Evolutionary conservation across 192 early-diverging fungal genomes (phyloP), one percentile per base, ranked within the genome.

Genomic region (Phycomyces blakesleeanus): DNA sequence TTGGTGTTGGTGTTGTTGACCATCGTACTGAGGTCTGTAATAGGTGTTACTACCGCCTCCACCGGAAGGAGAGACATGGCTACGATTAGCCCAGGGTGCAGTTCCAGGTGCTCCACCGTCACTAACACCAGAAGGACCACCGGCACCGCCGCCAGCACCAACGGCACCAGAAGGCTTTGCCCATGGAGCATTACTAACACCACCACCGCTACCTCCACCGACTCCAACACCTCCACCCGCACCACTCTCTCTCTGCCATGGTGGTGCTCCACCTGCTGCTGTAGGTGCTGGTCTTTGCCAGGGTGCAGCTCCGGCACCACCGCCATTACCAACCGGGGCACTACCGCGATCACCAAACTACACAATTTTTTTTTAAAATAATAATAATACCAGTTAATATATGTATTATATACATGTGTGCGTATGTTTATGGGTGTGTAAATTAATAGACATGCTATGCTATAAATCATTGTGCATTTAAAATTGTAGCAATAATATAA

Each of bases 51-150:
- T n/a, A n/a, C n/a, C n/a, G n/a, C n/a, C n/a, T n/a, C n/a, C 51
- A 29, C 52, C 58, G 24, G 58, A 39, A 58, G 26, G 59, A 59
- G 20, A 51, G 10, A 59, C 66, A 41, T 61, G 61, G 25, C 42
- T 21, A 2, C 51, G 51, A 15, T 53, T 66, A 11, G 12, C 18
- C 44, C 44, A 47, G 11, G 44, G 44, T 16, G 50, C 64, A 15
- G 74, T 69, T 66, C 74, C 71, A 4, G 74, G 69, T 52, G 69
- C 69, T 38, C 62, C 69, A 12, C 66, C 67, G 38, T 47, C 24
- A 16, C 9, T n/a, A 34, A 12, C 9, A 52, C 15, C 53, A 16
- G 40, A 21, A n/a, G 54, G 24, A n/a, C 41, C 50, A 24, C 55
- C 40, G 0, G 64, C n/a, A n/a, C n/a, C n/a, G n/a, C n/a, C n/a